Evolutionary conservation across 495 filamentous ascomycete genomes (phyloP), one percentile per base, ranked within the genome.

Genomic region (Neurospora sp.): DNA sequence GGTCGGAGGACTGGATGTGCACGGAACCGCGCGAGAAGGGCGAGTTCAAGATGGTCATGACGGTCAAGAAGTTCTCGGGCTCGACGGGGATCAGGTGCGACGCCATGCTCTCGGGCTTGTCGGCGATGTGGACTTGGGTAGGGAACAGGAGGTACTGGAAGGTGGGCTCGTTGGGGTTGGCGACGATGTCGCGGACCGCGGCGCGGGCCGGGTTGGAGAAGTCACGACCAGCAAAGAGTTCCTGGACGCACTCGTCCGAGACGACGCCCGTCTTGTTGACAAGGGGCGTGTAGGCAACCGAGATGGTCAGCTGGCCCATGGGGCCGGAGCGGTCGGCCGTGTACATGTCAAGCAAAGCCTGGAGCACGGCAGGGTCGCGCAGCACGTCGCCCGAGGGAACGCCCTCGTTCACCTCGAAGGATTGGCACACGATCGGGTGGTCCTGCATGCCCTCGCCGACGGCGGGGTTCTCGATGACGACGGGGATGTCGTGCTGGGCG

Each of bases 401-500:
- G 1, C 75, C 82, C n/a, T 83, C 79, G 9, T 78, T 78, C 12
- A 86, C 80, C 37, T 85, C 81, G 70, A 84, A 86, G 73, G 75
- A 81, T 71, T 84, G 76, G 44, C 74, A 75, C 69, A 80, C 79
- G 9, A 81, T 76, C 35, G 79, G 78, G 73, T 89, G 86, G 73
- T 89, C 87, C 70, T 87, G 86, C 73, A 86, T 76, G 71, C 85
- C 91, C 82, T 94, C 89, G 73, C 93, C 93, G 5, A 97, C 89
- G 79, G 90, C 91, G 39, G 91, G 90, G 71, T 94, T 87, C 72
- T 93, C 87, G 77, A 90, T 88, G 11, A 92, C 80, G 5, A 94
- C 88, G 37, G 88, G 87, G 74, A 97, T 94, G 12, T 82, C 84
- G 73, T 93, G 86, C 31, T 83, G 81, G 37, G 85, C 77, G 31